Evolutionary conservation across 257 asterid species (phyloP).

Genomic region (Capsicum pubescens): DNA sequence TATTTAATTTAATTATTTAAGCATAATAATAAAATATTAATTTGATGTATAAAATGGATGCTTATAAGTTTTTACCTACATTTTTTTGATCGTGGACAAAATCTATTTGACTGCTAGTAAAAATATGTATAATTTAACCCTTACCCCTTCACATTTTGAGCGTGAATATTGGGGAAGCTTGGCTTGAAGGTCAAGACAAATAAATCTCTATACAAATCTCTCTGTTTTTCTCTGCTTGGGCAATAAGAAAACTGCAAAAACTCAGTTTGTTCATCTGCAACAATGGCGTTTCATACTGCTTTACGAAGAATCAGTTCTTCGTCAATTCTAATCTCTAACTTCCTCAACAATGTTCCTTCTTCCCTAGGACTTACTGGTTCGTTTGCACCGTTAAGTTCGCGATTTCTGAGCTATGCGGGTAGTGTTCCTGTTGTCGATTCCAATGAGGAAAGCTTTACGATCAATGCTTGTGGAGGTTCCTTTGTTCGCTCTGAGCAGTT

Average conservation of each 20-base stretch:
- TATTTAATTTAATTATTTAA: too few relatives aligned
- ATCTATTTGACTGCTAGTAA: too few relatives aligned
- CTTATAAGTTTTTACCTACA: too few relatives aligned
- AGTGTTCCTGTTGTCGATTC: background rate
- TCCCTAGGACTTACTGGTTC: background rate
- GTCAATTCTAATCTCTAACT: conserved; percentile 17
- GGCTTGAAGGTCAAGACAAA: conserved; percentile 7
- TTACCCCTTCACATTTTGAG: background rate
- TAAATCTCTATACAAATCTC: background rate
- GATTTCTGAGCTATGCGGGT: conserved; percentile 21
- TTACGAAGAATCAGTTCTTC: background rate
- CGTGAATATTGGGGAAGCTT: background rate
- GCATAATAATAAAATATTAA: too few relatives aligned
- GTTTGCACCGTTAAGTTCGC: background rate
- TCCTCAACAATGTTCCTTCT: background rate
- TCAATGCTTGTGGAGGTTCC: conserved; percentile 26
- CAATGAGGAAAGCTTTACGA: conserved; percentile 9
- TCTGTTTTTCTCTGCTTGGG: background rate
- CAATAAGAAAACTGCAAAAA: background rate
- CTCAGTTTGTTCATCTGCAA: background rate
- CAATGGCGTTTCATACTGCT: background rate
- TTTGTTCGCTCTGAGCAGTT: conserved; percentile 22
- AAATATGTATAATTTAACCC: too few relatives aligned
- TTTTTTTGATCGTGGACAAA: too few relatives aligned
- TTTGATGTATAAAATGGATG: too few relatives aligned